phyloP scores from a whole-genome alignment of 108 stramenopile genomes.

The Skeletonema menzelii region DNA sequence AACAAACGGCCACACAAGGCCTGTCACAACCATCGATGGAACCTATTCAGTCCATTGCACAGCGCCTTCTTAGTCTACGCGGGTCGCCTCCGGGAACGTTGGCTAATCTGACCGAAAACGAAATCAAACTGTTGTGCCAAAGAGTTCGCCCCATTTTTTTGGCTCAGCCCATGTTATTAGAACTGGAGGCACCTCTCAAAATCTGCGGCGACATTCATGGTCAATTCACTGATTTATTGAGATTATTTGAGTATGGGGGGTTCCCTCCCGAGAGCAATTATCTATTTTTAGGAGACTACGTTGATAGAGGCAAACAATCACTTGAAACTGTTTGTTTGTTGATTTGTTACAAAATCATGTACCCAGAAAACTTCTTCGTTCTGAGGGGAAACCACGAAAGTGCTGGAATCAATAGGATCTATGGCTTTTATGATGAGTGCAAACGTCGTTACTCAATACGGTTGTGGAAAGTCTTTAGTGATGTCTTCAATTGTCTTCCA shows the following conservation, averaged over 20 bases:
- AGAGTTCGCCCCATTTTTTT: conserved; percentile 84
- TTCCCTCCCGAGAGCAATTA: conserved; percentile 83
- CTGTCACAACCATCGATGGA: conserved; percentile 44
- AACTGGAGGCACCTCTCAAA: conserved; percentile 94
- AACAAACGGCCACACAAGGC: conserved; percentile 20
- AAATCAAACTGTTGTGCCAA: conserved; percentile 79
- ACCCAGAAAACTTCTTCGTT: conserved; percentile 93
- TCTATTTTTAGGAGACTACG: conserved; percentile 92
- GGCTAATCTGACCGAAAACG: conserved; percentile 69
- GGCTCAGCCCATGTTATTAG: conserved; percentile 91
- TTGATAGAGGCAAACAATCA: conserved; percentile 89
- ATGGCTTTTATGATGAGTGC: conserved; percentile 90
- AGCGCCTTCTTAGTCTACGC: conserved; percentile 73
- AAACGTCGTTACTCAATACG: conserved; percentile 92
- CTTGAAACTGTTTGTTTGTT: conserved; percentile 93
- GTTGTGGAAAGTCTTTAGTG: conserved; percentile 94
- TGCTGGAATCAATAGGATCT: conserved; percentile 93
- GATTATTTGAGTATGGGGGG: conserved; percentile 85
- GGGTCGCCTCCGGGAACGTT: conserved; percentile 84
- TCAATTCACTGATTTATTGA: conserved; percentile 80
- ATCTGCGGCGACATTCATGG: conserved; percentile 83
- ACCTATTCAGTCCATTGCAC: conserved; percentile 62
- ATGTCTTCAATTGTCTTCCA: conserved; percentile 95
- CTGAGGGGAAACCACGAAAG: conserved; percentile 94
- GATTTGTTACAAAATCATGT: conserved; percentile 91